Conservation (phyloP, 495 filamentous ascomycete species). For the Xylaria longipes region DNA sequence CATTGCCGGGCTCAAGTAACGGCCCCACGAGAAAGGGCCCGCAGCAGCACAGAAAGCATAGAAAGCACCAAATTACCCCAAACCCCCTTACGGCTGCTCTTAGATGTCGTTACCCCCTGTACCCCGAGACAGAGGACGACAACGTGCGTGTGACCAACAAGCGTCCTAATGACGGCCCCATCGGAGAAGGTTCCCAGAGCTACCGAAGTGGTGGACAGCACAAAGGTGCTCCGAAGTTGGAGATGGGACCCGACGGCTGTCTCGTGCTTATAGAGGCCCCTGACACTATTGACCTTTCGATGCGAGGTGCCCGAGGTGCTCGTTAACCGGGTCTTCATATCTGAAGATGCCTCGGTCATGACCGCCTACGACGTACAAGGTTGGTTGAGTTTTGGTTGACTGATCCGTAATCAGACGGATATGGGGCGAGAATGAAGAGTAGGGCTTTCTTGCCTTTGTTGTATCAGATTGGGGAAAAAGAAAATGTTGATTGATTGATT, state of each 20-base stretch:
- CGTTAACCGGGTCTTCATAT: not conserved
- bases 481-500: not conserved
- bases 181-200: not conserved
- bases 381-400: not conserved
- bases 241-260: too few species aligned
- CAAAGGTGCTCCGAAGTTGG: not conserved
- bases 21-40: not conserved
- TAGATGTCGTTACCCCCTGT: not conserved
- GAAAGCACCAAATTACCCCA: not conserved
- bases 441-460: not conserved
- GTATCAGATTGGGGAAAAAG: not conserved
- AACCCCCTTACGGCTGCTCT: not conserved
- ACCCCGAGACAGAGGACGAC: not conserved
- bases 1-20: not conserved
- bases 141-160: not conserved
- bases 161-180: not conserved
- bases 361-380: not conserved
- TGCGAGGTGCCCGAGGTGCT: constrained; percentile 8
- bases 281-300: not conserved
- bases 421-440: not conserved
- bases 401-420: not conserved
- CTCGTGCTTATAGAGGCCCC: not conserved
- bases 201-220: not conserved
- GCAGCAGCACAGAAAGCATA: too few species aligned
- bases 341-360: not conserved